Evolutionary conservation across 106 monocot genomes (phyloP), one percentile per base, ranked within the genome.

Genomic region (Dioscorea zingiberensis): DNA sequence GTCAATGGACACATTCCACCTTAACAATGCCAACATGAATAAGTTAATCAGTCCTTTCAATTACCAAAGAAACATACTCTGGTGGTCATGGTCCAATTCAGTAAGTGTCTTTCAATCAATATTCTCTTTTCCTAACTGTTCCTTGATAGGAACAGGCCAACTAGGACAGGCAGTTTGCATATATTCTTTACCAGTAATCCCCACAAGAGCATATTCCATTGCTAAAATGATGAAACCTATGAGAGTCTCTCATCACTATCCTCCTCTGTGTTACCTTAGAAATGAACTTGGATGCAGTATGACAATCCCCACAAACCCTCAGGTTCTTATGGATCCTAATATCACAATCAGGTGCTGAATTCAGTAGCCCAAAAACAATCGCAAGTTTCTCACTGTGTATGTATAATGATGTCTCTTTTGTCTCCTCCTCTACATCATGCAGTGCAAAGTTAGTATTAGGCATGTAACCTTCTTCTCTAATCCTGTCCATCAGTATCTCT

Each of bases 121-220:
- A 38, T 38, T 38, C 4, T 38, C 38, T 38, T 38, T 38, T 10
- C 4, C 6, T 38, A 8, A n/a, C 0, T 38, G 38, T 8, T 38
- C 10, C 38, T 8, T 38, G 38, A 38, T 38, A 38, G 38, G 38
- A 38, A 38, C 38, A 38, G 38, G 1, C 4, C 38, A 1, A 38
- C 10, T 38, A 38, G 38, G 38, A 38, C 38, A 38, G 38, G 9
- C n/a, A n/a, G n/a, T n/a, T n/a, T n/a, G n/a, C n/a, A n/a, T n/a
- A n/a, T n/a, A n/a, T n/a, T n/a, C 28, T 12, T 77, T 71, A 77
- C 77, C 77, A 77, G 45, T 77, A 77, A 71, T 77, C 77, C 14
- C 77, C 51, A 45, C 77, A 71, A 25, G 77, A 77, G 54, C 77
- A 71, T 0, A 21, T 47, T 27, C 77, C 77, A 60, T 32, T 30